Conservation (phyloP, 805 yeast genomes). For the Ogataea allantospora region DNA sequence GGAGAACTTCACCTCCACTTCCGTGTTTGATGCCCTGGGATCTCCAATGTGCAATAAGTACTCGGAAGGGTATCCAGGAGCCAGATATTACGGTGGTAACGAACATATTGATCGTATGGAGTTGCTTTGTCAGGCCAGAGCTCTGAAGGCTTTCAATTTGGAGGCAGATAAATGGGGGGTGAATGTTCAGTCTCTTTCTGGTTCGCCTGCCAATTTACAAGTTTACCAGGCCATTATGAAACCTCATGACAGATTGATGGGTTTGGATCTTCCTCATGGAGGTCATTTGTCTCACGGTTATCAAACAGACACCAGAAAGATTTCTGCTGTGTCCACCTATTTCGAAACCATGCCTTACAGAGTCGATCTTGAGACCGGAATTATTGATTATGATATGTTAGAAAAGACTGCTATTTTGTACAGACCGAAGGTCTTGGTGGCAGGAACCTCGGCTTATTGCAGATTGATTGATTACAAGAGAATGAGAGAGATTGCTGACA, state of each 20-base stretch:
- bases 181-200: conserved; percentile 93
- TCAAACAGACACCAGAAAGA: conserved; percentile 90
- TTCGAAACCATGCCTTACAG: conserved; percentile 99
- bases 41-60: conserved; percentile 98
- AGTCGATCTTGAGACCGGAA: conserved; percentile 85
- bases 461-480: conserved; percentile 94
- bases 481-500: conserved; percentile 95
- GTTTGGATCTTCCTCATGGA: conserved; percentile 96
- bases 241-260: conserved; percentile 97
- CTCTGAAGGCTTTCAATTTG: conserved; percentile 82
- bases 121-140: conserved; percentile 88
- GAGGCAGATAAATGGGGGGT: conserved; percentile 92
- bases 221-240: conserved; percentile 94
- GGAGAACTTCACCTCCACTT: conserved; percentile 93
- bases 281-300: conserved; percentile 99
- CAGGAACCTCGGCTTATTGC: conserved; percentile 98
- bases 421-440: conserved; percentile 95
- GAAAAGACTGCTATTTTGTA: conserved; percentile 87
- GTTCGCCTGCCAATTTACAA: conserved; percentile 97
- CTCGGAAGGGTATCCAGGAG: conserved; percentile 99
- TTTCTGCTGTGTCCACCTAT: conserved; percentile 93
- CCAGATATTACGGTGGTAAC: conserved; percentile 98
- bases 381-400: conserved; percentile 93
- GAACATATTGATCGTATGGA: conserved; percentile 95
- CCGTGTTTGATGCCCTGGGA: conserved; percentile 95